Conservation (phyloP, 169 alveolate species). For the Miamiensis avidus region DNA sequence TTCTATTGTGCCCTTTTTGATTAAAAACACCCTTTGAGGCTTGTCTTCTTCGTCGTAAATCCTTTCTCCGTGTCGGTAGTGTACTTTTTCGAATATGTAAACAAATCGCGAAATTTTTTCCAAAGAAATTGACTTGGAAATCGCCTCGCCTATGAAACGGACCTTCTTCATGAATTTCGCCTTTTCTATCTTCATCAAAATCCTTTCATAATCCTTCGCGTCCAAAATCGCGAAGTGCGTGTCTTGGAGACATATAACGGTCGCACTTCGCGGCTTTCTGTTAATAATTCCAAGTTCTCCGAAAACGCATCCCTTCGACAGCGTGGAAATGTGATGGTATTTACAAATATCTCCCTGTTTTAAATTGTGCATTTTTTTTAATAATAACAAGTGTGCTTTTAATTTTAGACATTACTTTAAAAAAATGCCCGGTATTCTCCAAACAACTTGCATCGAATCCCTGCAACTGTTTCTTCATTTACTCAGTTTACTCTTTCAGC, state of each 20-base stretch:
- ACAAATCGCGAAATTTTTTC: background rate
- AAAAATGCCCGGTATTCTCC: background rate
- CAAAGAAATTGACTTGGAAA: background rate
- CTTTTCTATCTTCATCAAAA: slow-evolving; percentile 4
- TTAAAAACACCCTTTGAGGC: background rate
- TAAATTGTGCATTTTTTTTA: no score
- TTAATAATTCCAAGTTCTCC: slow-evolving; percentile 2
- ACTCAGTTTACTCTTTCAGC: background rate
- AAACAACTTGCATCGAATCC: background rate
- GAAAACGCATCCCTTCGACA: slow-evolving; percentile 10
- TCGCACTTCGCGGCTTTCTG: slow-evolving; percentile 9
- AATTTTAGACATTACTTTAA: no score
- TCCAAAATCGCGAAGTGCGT: background rate
- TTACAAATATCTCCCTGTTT: background rate
- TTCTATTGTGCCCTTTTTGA: background rate
- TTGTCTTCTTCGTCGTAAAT: background rate
- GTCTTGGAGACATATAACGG: slow-evolving; percentile 2
- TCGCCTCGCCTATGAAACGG: background rate
- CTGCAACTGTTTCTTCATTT: background rate
- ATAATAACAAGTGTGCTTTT: no score
- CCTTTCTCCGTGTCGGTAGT: background rate
- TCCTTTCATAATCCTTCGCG: slow-evolving; percentile 1
- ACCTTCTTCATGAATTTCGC: background rate
- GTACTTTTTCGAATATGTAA: background rate
- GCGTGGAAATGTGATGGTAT: background rate